These are phyloP conservation scores for Mycena leptocephala DNA, from an alignment of 768 basidiomycete genomes.

Conservation along the genomic window DNA sequence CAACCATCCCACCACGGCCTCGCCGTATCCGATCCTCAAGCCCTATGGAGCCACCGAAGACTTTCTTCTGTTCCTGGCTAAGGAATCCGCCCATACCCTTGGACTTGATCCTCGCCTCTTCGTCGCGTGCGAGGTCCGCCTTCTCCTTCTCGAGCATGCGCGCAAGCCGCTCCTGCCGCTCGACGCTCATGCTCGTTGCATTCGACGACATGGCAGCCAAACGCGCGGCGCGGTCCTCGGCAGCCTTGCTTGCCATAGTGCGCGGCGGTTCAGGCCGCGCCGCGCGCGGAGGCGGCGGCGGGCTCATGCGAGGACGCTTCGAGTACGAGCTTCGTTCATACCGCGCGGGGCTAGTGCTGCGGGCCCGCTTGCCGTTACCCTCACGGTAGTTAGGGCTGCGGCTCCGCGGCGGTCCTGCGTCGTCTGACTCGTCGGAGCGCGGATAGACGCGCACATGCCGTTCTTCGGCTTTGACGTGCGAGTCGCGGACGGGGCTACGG, in stretches of 20 bases:
- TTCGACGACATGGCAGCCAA: slow-evolving; percentile 91
- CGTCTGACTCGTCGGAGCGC: slow-evolving; percentile 69
- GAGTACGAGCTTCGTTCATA: slow-evolving; percentile 45
- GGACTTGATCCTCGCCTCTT: slow-evolving; percentile 75
- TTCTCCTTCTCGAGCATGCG: slow-evolving; percentile 84
- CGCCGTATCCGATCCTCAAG: slow-evolving; percentile 86
- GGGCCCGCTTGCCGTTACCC: slow-evolving; percentile 56
- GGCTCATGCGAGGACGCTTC: slow-evolving; percentile 70
- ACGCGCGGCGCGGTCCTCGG: slow-evolving; percentile 83
- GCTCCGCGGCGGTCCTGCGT: slow-evolving; percentile 38
- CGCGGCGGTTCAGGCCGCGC: slow-evolving; percentile 41
- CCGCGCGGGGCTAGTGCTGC: slow-evolving; percentile 53
- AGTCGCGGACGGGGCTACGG: slow-evolving; percentile 48
- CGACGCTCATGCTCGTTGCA: slow-evolving; percentile 75
- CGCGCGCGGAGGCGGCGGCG: slow-evolving; percentile 53
- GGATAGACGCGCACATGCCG: slow-evolving; percentile 60
- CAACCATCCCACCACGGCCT: slow-evolving; percentile 80
- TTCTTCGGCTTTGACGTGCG: slow-evolving; percentile 39
- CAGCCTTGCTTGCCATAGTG: slow-evolving; percentile 39
- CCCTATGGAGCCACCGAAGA: slow-evolving; percentile 85
- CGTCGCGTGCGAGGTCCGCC: slow-evolving; percentile 83
- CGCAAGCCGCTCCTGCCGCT: slow-evolving; percentile 82
- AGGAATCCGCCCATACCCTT: slow-evolving; percentile 89
- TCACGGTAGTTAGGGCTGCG: slow-evolving; percentile 38
- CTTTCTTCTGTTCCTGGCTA: slow-evolving; percentile 87